Percentiles rank a stretch among this genome's conserved stretches.
phyloP scores from a whole-genome alignment of 371 early-diverging fungal species.

The Coemansia sp. region DNA sequence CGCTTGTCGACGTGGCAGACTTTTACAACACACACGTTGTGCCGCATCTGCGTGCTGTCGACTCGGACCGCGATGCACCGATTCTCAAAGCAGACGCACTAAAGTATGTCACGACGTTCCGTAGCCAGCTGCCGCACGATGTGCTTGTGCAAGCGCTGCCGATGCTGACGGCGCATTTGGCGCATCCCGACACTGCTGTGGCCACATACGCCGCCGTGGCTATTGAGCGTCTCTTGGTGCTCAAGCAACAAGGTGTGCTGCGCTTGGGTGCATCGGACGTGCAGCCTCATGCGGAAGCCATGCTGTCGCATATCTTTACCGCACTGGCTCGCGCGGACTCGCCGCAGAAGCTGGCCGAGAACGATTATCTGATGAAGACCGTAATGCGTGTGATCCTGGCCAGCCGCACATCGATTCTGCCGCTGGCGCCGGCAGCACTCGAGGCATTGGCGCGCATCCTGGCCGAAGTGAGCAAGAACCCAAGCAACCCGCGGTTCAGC shows the following conservation, averaged over 20 bases:
- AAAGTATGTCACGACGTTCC: conserved; percentile 89
- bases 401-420: conserved; percentile 68
- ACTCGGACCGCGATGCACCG: conserved; percentile 71
- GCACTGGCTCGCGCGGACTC: conserved; percentile 51
- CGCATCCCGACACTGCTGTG: conserved; percentile 78
- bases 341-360: conserved; percentile 90
- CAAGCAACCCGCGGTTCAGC: conserved; percentile 96
- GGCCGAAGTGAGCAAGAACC: conserved; percentile 86
- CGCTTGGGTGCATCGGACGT: conserved; percentile 66
- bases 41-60: conserved; percentile 68
- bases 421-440: conserved; percentile 71
- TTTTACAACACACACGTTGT: conserved; percentile 83
- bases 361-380: conserved; percentile 91
- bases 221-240: conserved; percentile 85
- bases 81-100: conserved; percentile 93
- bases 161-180: conserved; percentile 76
- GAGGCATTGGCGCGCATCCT: conserved; percentile 72
- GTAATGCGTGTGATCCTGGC: conserved; percentile 82
- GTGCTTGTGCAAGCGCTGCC: conserved; percentile 78
- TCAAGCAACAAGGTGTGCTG: conserved; percentile 70
- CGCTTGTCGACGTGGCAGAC: conserved; percentile 74
- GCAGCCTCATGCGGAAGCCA: conserved; percentile 63
- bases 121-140: conserved; percentile 84
- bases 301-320: conserved; percentile 75
- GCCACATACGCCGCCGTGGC: conserved; percentile 91